Conservation (phyloP, 805 yeast genomes). For the Wickerhamia fluorescens region DNA sequence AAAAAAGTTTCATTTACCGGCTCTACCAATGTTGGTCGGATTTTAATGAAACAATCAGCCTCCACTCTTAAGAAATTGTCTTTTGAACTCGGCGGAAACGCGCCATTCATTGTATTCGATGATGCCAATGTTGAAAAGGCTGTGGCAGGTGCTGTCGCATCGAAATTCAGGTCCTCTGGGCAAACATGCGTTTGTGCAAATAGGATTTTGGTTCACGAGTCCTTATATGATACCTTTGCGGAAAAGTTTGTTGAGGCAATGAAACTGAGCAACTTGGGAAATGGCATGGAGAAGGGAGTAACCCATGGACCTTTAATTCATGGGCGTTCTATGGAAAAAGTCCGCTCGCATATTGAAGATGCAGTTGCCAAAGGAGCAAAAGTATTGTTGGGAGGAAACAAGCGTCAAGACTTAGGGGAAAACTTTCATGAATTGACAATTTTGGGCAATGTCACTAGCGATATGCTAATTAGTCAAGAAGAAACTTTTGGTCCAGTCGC, state of each 20-base stretch:
- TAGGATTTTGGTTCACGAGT: constrained; percentile 58
- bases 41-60: constrained; percentile 54
- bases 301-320: constrained; percentile 78
- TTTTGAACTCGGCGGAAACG: constrained; percentile 76
- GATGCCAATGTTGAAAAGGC: constrained; percentile 67
- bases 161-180: constrained; percentile 71
- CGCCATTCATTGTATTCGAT: constrained; percentile 69
- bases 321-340: constrained; percentile 54
- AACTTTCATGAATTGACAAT: constrained; percentile 65
- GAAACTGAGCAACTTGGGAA: constrained; percentile 42
- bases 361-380: constrained; percentile 63
- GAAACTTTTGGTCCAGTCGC: constrained; percentile 83
- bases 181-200: constrained; percentile 82
- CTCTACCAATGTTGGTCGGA: constrained; percentile 65
- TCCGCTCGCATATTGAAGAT: constrained; percentile 54
- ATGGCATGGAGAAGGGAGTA: constrained; percentile 49
- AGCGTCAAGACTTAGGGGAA: constrained; percentile 49
- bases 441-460: constrained; percentile 48
- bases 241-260: constrained; percentile 38
- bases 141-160: constrained; percentile 55
- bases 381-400: constrained; percentile 53
- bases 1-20: constrained; percentile 74
- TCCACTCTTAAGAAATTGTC: constrained; percentile 63
- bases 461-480: constrained; percentile 53
- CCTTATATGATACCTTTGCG: constrained; percentile 57